Evolutionary conservation across 306 rosid genomes (phyloP), one percentile per base, ranked within the genome.

Genomic region (Elaeagnus macrophylla): DNA sequence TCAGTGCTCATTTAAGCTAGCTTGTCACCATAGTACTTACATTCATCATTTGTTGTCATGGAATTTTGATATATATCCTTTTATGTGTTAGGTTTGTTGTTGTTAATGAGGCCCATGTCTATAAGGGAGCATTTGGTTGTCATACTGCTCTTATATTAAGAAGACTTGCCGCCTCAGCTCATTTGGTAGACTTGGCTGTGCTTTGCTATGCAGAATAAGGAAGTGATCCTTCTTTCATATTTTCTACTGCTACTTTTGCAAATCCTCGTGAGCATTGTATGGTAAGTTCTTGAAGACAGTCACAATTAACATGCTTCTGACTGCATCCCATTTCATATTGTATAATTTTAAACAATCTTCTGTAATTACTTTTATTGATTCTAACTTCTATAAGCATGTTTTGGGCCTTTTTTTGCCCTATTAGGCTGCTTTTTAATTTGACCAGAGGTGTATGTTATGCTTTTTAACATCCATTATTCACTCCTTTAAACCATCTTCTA

Each of bases 91-190:
- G 96, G 76, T 86, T 84, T 82, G 74, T 91, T 59, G 86, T 84
- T 67, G 71, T 86, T 58, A 96, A 91, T 65, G 96, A 91, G 80
- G 81, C 95, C 51, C 97, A 91, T 69, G 72, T 78, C 25, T 91
- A 84, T 72, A 86, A 86, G 83, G 97, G 97, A 62, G 96, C 96
- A 62, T 84, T 91, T 77, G 96, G 97, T 69, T 78, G 96, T 64
- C 97, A 86, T 69, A 91, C 96, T 53, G 93, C 96, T 59, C 75
- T 86, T 56, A 80, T 82, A 64, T 54, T 84, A 52, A 70, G 97
- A 78, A 78, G 97, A 77, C 87, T 91, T 60, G 64, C 57, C 77
- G 96, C 64, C 87, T 84, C 53, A 86, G 97, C 69, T 75, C 83
- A 35, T 81, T 84, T 58, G 86, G 97, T 91, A 70, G 5, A 58